Evolutionary conservation across 1,284 basidiomycete genomes (phyloP).

Genomic region (Kwoniella shivajii): DNA sequence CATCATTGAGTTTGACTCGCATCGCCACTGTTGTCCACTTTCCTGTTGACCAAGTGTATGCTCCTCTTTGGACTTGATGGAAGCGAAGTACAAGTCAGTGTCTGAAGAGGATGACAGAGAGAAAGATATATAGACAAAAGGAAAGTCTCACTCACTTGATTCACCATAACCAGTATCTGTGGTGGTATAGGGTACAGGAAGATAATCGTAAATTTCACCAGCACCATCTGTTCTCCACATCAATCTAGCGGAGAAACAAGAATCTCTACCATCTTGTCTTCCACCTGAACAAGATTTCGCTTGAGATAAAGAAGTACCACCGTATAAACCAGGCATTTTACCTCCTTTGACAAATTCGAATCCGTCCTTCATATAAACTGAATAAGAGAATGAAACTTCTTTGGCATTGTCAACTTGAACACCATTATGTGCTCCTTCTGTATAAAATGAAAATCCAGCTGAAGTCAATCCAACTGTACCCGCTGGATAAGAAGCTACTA

Average conservation of each 20-base stretch:
- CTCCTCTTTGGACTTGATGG: conserved; percentile 67
- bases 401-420: conserved; percentile 37
- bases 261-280: conserved; percentile 39
- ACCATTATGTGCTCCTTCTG: conserved; percentile 28
- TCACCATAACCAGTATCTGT: conserved; percentile 49
- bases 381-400: conserved; percentile 50
- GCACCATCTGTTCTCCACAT: conserved; percentile 52
- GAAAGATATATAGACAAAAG: no score
- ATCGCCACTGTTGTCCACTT: conserved; percentile 67
- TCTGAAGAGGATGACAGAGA: no score
- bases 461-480: conserved; percentile 34
- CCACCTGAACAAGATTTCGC: conserved; percentile 55
- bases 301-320: conserved; percentile 32
- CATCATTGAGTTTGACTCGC: conserved; percentile 65
- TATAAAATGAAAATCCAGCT: conserved; percentile 47
- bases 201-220: conserved; percentile 52
- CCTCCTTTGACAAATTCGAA: conserved; percentile 55
- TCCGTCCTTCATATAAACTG: conserved; percentile 47
- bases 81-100: background rate
- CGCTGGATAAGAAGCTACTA: conserved; percentile 43
- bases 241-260: conserved; percentile 53
- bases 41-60: conserved; percentile 65
- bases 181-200: conserved; percentile 33
- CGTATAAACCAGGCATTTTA: conserved; percentile 55
- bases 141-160: conserved; percentile 34